Base-by-base conservation (phyloP, 768 basidiomycete genomes). In the Xerocomus spinulosus region DNA sequence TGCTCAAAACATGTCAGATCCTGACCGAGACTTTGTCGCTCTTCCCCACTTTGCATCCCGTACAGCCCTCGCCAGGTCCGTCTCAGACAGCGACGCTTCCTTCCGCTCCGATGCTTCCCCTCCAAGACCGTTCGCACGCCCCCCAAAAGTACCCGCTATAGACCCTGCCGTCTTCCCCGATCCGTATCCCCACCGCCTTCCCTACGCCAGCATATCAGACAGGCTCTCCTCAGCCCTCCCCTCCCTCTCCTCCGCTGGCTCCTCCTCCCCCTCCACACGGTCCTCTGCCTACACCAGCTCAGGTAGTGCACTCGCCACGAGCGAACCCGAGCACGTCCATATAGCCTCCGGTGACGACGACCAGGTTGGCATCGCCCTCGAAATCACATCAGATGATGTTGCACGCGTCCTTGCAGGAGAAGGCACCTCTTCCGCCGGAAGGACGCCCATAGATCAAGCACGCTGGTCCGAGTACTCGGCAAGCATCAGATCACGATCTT, bases 201-300 rank as follows among this genome's bases (percentile, higher is more conserved):
- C 71, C 6, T 79, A 73, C 42, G 69, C 68, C 56, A 71, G 58
- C 40, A 55, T 55, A 20, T 67, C 67, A 17, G 65, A 66, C 39
- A 57, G 67, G 46, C 25, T 52, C n/a, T 68, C 69, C 9, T 70
- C 70, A 2, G 50, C 70, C 5, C 69, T 76, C 10, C 83, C 83
- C 4, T 73, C 82, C 14, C 79, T 87, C 45, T 87, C 85, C 3
- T 85, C 85, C 4, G 77, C 78, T 34, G 79, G 80, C 37, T 85
- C 89, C 0, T 83, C 85, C 21, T 80, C 83, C 26, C 74, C 77
- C 2, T 87, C 86, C 5, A 80, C 84, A 7, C 77, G 87, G 42
- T 88, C 87, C 8, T 86, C 85, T 4, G 85, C 87, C 5, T 88
- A 88, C 61, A 85, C 85, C 20, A 83, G 77, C 66, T 80, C 81